Evolutionary conservation across 305 asterid species (phyloP).

Genomic region (Salvia sclarea): DNA sequence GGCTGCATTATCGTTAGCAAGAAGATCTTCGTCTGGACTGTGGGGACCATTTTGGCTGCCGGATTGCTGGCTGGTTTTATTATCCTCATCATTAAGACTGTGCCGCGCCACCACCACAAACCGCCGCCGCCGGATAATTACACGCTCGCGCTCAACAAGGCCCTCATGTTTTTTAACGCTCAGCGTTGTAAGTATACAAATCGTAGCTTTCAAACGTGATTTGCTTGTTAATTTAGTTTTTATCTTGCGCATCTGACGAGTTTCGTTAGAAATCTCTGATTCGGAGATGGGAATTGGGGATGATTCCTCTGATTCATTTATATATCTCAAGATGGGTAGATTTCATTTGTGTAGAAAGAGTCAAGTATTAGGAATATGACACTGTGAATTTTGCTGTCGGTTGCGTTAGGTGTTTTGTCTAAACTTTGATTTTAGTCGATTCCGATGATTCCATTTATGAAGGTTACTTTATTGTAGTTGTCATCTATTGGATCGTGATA

Average conservation of each 20-base stretch:
- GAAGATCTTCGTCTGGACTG: constrained; percentile 81
- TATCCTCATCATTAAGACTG: constrained; percentile 69
- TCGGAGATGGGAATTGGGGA: neutral
- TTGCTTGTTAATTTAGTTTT: constrained; percentile 2
- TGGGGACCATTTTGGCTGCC: constrained; percentile 70
- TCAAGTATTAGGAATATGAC: neutral
- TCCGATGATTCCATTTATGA: neutral
- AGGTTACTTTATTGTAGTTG: constrained; percentile 5
- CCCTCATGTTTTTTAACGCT: constrained; percentile 90
- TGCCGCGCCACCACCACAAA: constrained; percentile 71
- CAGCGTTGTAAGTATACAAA: constrained; percentile 73
- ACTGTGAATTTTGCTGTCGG: neutral
- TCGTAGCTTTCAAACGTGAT: neutral
- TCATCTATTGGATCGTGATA: constrained; percentile 14
- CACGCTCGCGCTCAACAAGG: constrained; percentile 77
- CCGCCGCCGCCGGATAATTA: constrained; percentile 90
- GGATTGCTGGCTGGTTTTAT: constrained; percentile 71
- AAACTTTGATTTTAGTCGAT: neutral
- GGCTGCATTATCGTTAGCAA: constrained; percentile 88
- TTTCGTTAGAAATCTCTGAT: neutral
- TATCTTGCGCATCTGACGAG: constrained; percentile 22
- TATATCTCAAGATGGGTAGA: constrained; percentile 12
- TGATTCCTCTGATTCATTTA: neutral
- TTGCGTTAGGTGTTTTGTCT: neutral
- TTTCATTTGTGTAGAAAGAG: neutral